phyloP scores from a whole-genome alignment of 305 asterid species.

The Fraxinus greggii region DNA sequence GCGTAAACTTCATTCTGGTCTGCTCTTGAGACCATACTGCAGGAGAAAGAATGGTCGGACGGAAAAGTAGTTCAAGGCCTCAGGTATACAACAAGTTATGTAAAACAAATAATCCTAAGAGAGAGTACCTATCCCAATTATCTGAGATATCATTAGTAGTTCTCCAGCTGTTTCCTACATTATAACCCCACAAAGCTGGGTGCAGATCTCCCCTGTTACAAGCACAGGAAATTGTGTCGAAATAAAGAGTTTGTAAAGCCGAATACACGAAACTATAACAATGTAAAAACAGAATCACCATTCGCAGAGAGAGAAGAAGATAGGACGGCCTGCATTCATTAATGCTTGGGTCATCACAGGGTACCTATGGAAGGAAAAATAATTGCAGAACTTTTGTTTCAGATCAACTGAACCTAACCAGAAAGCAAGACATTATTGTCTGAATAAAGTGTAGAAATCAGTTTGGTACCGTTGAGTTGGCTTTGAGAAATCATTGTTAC shows the following conservation, averaged over 20 bases:
- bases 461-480: slow-evolving; percentile 55
- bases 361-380: slow-evolving; percentile 39
- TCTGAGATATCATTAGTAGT: slow-evolving; percentile 75
- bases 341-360: slow-evolving; percentile 87
- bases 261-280: neutral
- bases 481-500: slow-evolving; percentile 63
- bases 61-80: neutral
- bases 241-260: neutral
- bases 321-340: slow-evolving; percentile 67
- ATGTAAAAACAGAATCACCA: slow-evolving; percentile 39
- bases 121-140: slow-evolving; percentile 70
- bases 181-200: slow-evolving; percentile 76
- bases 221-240: neutral
- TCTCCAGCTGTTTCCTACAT: slow-evolving; percentile 91
- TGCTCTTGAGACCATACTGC: slow-evolving; percentile 88
- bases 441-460: neutral
- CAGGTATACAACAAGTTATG: neutral
- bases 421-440: neutral
- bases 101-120: neutral
- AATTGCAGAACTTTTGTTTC: neutral
- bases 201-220: slow-evolving; percentile 85
- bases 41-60: slow-evolving; percentile 10
- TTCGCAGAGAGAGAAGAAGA: slow-evolving; percentile 84
- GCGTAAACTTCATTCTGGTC: slow-evolving; percentile 87
- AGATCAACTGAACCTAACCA: neutral